A percentile compares a stretch with the other conserved stretches of the same genome.
Evolutionary conservation across 108 stramenopile genomes (phyloP).

Genomic region (Nitzschia sp.): DNA sequence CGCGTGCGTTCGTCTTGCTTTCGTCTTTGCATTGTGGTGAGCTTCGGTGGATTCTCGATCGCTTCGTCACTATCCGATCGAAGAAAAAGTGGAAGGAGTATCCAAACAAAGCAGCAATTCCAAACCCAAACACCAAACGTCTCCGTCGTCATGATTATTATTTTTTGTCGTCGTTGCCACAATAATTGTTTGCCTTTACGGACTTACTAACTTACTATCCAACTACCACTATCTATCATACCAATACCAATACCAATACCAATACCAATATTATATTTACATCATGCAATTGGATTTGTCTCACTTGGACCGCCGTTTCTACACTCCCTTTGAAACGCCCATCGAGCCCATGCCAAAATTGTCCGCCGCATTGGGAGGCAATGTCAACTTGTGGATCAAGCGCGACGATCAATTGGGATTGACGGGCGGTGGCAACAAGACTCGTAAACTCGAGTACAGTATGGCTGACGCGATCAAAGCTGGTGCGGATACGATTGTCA

Average conservation of each 20-base stretch:
- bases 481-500: constrained; percentile 39
- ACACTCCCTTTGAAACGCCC: constrained; percentile 28
- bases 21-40: too few species aligned
- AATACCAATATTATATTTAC: too few species aligned
- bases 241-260: too few species aligned
- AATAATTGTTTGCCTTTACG: not conserved
- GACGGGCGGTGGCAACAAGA: constrained; percentile 41
- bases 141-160: too few species aligned
- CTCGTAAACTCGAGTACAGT: constrained; percentile 37
- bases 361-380: constrained; percentile 16
- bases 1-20: too few species aligned
- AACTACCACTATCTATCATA: too few species aligned
- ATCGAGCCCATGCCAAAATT: constrained; percentile 27
- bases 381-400: constrained; percentile 34
- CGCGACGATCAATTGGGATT: constrained; percentile 34
- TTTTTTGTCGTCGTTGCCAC: not conserved
- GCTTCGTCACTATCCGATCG: too few species aligned
- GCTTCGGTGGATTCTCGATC: too few species aligned
- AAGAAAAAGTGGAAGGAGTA: too few species aligned
- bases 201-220: too few species aligned
- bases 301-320: constrained; percentile 14
- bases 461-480: constrained; percentile 34
- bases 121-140: too few species aligned
- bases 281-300: constrained; percentile 13
- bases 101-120: too few species aligned